These are phyloP conservation scores for Picochlorum sp. DNA, from an alignment of 139 green algal genomes.

Conservation along the genomic window DNA sequence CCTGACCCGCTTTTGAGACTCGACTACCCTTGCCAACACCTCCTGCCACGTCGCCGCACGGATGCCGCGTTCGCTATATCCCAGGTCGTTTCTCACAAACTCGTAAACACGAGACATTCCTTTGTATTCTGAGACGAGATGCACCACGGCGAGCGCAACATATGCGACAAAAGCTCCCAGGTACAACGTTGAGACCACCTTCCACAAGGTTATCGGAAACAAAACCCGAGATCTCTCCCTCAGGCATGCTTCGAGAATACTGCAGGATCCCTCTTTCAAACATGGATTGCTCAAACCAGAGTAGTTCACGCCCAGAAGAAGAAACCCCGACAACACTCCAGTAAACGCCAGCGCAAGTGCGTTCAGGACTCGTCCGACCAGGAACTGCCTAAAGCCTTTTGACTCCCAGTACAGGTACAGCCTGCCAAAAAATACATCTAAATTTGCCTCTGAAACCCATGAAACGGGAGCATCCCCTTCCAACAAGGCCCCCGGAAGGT, in stretches of 20 bases:
- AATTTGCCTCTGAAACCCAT: conserved; percentile 62
- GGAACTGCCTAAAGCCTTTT: conserved; percentile 62
- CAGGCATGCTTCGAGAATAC: conserved; percentile 45
- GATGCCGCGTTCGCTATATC: conserved; percentile 62
- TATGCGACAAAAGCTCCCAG: conserved; percentile 56
- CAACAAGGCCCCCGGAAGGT: neutral
- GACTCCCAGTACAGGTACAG: conserved; percentile 79
- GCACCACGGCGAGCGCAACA: conserved; percentile 36
- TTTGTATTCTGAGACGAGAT: conserved; percentile 43
- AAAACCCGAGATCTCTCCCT: conserved; percentile 29
- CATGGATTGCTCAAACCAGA: conserved; percentile 40
- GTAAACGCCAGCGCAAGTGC: conserved; percentile 86
- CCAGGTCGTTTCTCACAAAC: conserved; percentile 62
- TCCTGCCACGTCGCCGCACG: conserved; percentile 74
- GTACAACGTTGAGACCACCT: conserved; percentile 51
- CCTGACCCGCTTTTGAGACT: conserved; percentile 55
- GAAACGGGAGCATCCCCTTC: conserved; percentile 20
- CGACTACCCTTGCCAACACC: conserved; percentile 71
- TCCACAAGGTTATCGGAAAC: conserved; percentile 34
- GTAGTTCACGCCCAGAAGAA: conserved; percentile 87
- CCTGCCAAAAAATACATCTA: conserved; percentile 75
- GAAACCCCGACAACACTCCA: conserved; percentile 67
- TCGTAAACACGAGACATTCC: conserved; percentile 48
- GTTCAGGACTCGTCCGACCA: conserved; percentile 65
- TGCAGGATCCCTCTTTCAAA: conserved; percentile 46